phyloP scores from a whole-genome alignment of 2,329 filamentous ascomycete species.

The Trichoderma breve region DNA sequence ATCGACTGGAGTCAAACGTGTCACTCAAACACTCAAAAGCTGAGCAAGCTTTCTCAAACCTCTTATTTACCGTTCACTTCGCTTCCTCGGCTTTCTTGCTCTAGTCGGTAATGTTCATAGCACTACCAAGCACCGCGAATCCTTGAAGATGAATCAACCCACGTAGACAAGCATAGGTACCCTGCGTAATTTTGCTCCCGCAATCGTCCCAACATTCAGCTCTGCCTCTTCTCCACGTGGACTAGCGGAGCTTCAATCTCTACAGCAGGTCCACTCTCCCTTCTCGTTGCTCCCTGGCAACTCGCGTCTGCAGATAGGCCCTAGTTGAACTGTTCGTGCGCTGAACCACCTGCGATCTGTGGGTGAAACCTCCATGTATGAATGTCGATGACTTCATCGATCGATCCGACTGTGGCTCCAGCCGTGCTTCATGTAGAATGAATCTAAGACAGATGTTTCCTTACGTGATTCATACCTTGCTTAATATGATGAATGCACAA shows the following conservation, averaged over 20 bases:
- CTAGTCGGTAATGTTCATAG: background rate
- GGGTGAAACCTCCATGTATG: background rate
- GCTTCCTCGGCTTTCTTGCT: background rate
- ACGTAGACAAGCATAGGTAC: too few species aligned
- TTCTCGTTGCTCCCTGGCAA: background rate
- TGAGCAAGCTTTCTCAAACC: background rate
- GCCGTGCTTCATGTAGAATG: background rate
- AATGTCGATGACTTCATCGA: background rate
- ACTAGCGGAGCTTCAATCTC: background rate
- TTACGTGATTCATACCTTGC: background rate
- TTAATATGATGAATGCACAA: background rate
- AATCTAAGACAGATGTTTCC: background rate
- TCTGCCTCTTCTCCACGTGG: constrained; percentile 8
- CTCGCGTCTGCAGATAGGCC: background rate
- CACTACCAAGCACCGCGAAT: too few species aligned
- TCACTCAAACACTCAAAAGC: background rate
- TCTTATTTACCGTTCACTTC: background rate
- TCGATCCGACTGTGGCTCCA: background rate
- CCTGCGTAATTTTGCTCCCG: constrained; percentile 1
- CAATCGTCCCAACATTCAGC: constrained; percentile 2
- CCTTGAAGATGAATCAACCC: too few species aligned
- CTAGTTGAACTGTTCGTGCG: background rate
- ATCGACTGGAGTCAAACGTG: background rate
- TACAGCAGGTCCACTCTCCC: background rate
- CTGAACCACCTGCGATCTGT: constrained; percentile 3